Conservation (phyloP, 768 basidiomycete genomes). For the Clitopilus hobsonii region DNA sequence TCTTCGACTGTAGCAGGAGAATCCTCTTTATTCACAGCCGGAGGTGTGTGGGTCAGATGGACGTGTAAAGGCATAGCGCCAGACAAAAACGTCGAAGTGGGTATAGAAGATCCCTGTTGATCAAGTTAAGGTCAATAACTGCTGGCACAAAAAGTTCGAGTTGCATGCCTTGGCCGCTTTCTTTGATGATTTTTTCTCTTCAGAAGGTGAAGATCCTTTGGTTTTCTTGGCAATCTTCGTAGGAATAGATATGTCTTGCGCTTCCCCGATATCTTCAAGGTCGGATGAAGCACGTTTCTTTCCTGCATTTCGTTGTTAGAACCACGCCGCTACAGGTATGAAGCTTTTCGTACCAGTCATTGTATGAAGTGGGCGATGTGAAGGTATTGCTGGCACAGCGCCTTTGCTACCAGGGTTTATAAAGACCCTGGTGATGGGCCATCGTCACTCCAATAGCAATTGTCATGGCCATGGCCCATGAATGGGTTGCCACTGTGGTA, state of each 20-base stretch:
- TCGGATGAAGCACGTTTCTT: constrained; percentile 44
- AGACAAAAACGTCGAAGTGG: constrained; percentile 52
- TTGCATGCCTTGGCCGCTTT: constrained; percentile 42
- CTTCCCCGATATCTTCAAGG: constrained; percentile 8
- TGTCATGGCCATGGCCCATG: constrained; percentile 6
- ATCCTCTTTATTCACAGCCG: constrained; percentile 31
- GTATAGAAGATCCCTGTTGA: constrained; percentile 31
- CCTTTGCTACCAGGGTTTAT: background rate
- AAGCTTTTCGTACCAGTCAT: constrained; percentile 10
- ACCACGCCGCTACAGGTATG: too few relatives aligned
- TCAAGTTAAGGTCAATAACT: too few relatives aligned
- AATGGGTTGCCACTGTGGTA: background rate
- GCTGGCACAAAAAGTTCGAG: background rate
- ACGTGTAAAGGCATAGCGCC: constrained; percentile 67
- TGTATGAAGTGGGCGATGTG: background rate
- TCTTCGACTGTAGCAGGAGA: constrained; percentile 40
- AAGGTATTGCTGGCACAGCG: too few relatives aligned
- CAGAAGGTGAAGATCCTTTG: constrained; percentile 20
- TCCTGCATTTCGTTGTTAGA: constrained; percentile 13
- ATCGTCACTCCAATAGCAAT: background rate
- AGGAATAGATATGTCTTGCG: constrained; percentile 32
- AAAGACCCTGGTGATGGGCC: background rate
- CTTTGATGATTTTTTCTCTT: constrained; percentile 30
- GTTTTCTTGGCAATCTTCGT: constrained; percentile 50
- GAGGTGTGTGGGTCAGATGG: constrained; percentile 56